Evolutionary conservation across 352 stramenopile species (phyloP).

Genomic region (Pythium guiyangense): DNA sequence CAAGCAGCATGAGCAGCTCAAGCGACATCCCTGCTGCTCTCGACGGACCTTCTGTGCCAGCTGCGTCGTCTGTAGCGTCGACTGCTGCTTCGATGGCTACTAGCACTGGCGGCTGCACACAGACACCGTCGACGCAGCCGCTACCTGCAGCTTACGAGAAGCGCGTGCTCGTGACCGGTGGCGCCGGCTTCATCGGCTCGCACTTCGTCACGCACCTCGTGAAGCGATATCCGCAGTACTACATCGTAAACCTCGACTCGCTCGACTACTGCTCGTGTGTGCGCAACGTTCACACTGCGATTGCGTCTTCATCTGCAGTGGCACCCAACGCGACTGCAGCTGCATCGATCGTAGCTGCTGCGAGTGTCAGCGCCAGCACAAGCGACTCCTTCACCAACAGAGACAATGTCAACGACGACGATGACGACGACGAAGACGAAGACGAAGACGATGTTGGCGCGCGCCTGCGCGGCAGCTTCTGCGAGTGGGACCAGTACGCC

Average conservation of each 20-base stretch:
- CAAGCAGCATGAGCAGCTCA: too few relatives aligned
- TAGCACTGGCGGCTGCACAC: too few relatives aligned
- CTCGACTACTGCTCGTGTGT: slow-evolving; percentile 82
- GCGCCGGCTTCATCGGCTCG: slow-evolving; percentile 96
- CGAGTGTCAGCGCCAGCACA: not conserved
- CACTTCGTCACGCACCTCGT: slow-evolving; percentile 96
- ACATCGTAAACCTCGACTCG: slow-evolving; percentile 95
- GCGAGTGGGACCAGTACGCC: slow-evolving; percentile 32
- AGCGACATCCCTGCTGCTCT: too few relatives aligned
- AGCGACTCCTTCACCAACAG: not conserved
- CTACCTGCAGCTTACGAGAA: slow-evolving; percentile 32
- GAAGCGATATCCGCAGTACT: slow-evolving; percentile 96
- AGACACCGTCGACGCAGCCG: too few relatives aligned
- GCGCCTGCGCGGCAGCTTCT: slow-evolving; percentile 53
- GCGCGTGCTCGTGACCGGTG: slow-evolving; percentile 97
- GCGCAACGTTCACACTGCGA: slow-evolving; percentile 60
- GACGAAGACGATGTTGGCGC: slow-evolving; percentile 32
- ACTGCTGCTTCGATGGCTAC: too few relatives aligned
- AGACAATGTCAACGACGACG: not conserved
- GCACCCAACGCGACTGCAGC: too few relatives aligned
- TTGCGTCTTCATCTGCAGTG: slow-evolving; percentile 10
- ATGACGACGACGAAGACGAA: slow-evolving; percentile 15
- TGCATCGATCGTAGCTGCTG: too few relatives aligned
- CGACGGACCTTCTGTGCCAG: too few relatives aligned
- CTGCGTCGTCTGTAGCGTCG: too few relatives aligned